Conservation (phyloP, 2,329 filamentous ascomycete genomes). For the Xylariaceae sp. region DNA sequence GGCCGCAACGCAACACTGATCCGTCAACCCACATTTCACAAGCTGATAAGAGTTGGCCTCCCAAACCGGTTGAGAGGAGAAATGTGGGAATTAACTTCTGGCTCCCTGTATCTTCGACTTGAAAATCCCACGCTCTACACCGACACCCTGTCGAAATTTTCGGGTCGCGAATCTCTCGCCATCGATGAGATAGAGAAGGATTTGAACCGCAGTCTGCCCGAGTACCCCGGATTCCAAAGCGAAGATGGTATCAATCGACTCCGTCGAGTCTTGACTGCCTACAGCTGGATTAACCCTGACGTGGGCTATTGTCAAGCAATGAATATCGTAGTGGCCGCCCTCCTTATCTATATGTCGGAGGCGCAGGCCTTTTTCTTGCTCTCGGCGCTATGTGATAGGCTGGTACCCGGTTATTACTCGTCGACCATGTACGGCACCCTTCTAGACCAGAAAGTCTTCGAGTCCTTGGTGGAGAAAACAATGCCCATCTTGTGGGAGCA, state of each 20-base stretch:
- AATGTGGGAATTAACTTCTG: conserved; percentile 92
- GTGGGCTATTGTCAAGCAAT: conserved; percentile 99
- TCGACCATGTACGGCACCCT: conserved; percentile 99
- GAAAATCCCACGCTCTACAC: conserved; percentile 78
- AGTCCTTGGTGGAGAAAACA: conserved; percentile 95
- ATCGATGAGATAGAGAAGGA: conserved; percentile 99
- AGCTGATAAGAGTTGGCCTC: conserved; percentile 89
- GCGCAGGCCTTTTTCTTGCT: conserved; percentile 91
- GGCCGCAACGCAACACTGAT: conserved; percentile 88
- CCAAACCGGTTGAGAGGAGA: conserved; percentile 91
- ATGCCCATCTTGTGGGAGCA: conserved; percentile 99
- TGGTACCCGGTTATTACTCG: conserved; percentile 95
- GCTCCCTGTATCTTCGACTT: conserved; percentile 80
- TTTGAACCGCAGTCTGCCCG: conserved; percentile 88
- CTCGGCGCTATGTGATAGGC: conserved; percentile 82
- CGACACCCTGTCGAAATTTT: conserved; percentile 77
- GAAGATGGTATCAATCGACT: conserved; percentile 90
- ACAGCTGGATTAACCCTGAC: conserved; percentile 93
- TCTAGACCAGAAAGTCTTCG: conserved; percentile 94
- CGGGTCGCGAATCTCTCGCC: conserved; percentile 82
- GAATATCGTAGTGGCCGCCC: conserved; percentile 98
- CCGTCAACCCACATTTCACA: conserved; percentile 94
- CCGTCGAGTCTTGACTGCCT: conserved; percentile 86
- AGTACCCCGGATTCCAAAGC: conserved; percentile 96
- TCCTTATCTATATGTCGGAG: conserved; percentile 98